Base-by-base conservation (phyloP, 2,329 filamentous ascomycete genomes). In the Beauveria sp. region DNA sequence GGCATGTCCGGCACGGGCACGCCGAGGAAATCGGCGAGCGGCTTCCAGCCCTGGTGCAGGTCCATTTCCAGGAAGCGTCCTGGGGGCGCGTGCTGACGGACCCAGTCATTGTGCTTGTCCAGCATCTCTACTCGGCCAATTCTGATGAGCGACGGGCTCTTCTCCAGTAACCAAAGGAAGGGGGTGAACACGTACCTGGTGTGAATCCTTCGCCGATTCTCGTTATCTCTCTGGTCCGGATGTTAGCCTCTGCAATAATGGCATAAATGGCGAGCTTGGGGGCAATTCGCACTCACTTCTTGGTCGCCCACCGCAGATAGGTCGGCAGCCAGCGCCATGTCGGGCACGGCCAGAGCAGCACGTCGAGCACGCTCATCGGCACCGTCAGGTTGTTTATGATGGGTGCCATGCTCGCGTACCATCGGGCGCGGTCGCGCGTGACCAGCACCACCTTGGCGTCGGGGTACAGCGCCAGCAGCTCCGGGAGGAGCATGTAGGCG, bases 401-500 rank as follows among this genome's bases (percentile, higher is more conserved):
- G 12, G 63, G 49, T 60, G 63, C 47, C 63, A 70, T 67, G 60
- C 73, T 75, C 61, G 68, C 65, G 64, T 70, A 71, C 74, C 75
- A 77, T 40, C 68, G 67, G 16, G 70, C 68, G 4, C 69, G 70
- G 57, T 77, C 73, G 18, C 75, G 69, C 6, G 67, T 70, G 3
- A 75, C 73, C 62, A 74, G 72, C 20, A 82, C 74, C 4, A 81
- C 78, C 60, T 76, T 76, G 14, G 78, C 79, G 30, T 81, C 72
- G 0, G 80, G 79, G 62, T 81, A 81, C 9, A 81, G 64, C 60
- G 77, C 73, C 62, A 81, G 66, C 42, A 82, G 67, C 64, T 82
- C 78, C 16, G 74, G 70, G 20, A 79, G 69, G 28, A 81, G 74
- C 55, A 74, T 70, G 18, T 70, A 71, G 4, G 71, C 71, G 0